phyloP scores from a whole-genome alignment of 768 basidiomycete genomes.

The Tephrocybe sp. region DNA sequence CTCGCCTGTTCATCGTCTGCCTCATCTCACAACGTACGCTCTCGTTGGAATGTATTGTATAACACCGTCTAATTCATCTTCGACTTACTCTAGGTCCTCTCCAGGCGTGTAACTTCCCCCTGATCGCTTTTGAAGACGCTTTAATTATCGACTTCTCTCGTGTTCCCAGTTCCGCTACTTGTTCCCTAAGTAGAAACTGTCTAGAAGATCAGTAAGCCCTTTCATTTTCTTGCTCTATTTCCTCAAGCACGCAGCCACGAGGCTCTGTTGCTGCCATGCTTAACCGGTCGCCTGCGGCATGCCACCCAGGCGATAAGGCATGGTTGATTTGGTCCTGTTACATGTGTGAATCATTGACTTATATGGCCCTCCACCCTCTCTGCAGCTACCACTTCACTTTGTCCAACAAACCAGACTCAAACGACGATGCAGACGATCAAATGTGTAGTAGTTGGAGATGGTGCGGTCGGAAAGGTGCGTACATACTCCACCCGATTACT shows the following conservation, averaged over 20 bases:
- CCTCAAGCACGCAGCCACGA: slow-evolving; percentile 34
- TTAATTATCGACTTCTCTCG: slow-evolving; percentile 29
- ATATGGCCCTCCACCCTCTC: slow-evolving; percentile 10
- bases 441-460: slow-evolving; percentile 96
- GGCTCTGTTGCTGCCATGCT: slow-evolving; percentile 41
- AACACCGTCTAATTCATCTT: background rate
- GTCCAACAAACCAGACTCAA: slow-evolving; percentile 14
- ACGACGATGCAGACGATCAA: slow-evolving; percentile 91
- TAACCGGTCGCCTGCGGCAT: slow-evolving; percentile 20
- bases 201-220: slow-evolving; percentile 18
- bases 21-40: slow-evolving; percentile 17
- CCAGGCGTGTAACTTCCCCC: slow-evolving; percentile 24
- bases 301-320: slow-evolving; percentile 27
- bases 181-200: slow-evolving; percentile 20
- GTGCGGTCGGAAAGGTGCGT: slow-evolving; percentile 95
- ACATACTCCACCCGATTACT: slow-evolving; percentile 6
- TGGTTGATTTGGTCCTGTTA: slow-evolving; percentile 11
- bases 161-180: slow-evolving; percentile 19
- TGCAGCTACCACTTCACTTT: slow-evolving; percentile 14
- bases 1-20: slow-evolving; percentile 24
- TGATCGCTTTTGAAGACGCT: slow-evolving; percentile 24
- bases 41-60: too few species aligned
- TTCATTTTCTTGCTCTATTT: slow-evolving; percentile 9
- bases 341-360: slow-evolving; percentile 17
- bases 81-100: slow-evolving; percentile 16